These are phyloP conservation scores for Ascoidea asiatica DNA, from an alignment of 805 yeast species.

Conservation along the genomic window DNA sequence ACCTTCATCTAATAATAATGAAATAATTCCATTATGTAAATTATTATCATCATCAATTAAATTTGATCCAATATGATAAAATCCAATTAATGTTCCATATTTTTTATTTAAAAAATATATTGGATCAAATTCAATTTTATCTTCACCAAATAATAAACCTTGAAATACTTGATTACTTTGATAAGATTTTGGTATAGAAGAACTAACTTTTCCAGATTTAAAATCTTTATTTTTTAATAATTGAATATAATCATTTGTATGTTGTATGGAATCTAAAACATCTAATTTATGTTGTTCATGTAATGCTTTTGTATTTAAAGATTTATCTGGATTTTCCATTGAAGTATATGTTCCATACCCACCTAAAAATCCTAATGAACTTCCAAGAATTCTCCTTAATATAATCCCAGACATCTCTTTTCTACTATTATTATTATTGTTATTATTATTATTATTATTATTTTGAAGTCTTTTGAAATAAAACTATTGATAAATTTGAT, in stretches of 20 bases:
- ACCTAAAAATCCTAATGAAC: background rate
- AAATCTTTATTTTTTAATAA: conserved; percentile 15
- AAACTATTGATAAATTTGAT: too few relatives aligned
- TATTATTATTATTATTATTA: too few relatives aligned
- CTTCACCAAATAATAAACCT: conserved; percentile 58
- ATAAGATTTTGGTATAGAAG: conserved; percentile 44
- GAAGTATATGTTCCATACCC: conserved; percentile 8
- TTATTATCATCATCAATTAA: conserved; percentile 30
- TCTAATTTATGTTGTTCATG: conserved; percentile 14
- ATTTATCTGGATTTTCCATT: conserved; percentile 13
- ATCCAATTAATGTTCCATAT: conserved; percentile 42
- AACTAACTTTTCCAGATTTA: conserved; percentile 21
- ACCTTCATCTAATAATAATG: conserved; percentile 52
- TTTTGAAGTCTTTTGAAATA: too few relatives aligned
- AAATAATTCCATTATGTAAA: conserved; percentile 61
- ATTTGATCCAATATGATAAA: conserved; percentile 52
- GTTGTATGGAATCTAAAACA: conserved; percentile 17
- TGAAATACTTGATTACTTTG: conserved; percentile 51
- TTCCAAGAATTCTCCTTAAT: background rate
- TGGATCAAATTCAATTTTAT: conserved; percentile 66
- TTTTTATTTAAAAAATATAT: conserved; percentile 39
- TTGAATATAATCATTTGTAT: conserved; percentile 14
- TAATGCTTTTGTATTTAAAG: conserved; percentile 8
- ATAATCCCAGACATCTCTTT: too few relatives aligned
- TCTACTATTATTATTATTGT: too few relatives aligned